A percentile compares a stretch with the other conserved stretches of the same genome.
Conservation (phyloP, 2,329 filamentous ascomycete species). For the Paramyrothecium roridum region DNA sequence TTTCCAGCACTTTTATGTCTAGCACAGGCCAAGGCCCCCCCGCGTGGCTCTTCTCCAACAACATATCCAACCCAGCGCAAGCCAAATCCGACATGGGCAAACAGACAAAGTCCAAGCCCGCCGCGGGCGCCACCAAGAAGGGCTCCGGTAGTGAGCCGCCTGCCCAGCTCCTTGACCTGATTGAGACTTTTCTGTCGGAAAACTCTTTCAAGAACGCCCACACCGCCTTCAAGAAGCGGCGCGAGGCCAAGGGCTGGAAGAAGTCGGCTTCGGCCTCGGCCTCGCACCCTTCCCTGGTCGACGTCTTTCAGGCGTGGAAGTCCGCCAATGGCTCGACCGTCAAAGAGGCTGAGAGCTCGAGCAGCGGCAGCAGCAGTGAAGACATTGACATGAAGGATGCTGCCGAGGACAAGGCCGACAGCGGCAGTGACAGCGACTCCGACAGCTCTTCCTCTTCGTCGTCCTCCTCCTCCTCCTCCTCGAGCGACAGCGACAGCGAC, state of each 20-base stretch:
- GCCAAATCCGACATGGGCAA: constrained; percentile 28
- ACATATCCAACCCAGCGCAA: constrained; percentile 20
- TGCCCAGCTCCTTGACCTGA: constrained; percentile 61
- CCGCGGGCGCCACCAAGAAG: constrained; percentile 13
- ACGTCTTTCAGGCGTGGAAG: constrained; percentile 51
- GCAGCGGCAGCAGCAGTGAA: constrained; percentile 27
- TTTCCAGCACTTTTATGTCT: constrained; percentile 25
- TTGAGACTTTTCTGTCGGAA: constrained; percentile 64
- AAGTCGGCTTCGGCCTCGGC: constrained; percentile 16
- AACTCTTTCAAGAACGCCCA: constrained; percentile 62
- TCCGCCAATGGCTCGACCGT: constrained; percentile 15
- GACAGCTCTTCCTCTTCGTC: not conserved
- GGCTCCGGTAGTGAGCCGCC: constrained; percentile 36
- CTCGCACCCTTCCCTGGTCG: constrained; percentile 38
- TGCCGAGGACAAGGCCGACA: constrained; percentile 23
- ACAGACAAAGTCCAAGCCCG: constrained; percentile 20
- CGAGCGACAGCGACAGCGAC: constrained; percentile 23
- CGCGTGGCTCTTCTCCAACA: constrained; percentile 42
- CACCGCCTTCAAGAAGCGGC: constrained; percentile 61
- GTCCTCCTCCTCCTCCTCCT: constrained; percentile 7
- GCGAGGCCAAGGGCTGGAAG: constrained; percentile 49
- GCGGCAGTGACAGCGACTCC: constrained; percentile 18
- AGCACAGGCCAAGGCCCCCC: constrained; percentile 26
- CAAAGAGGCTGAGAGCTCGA: constrained; percentile 23
- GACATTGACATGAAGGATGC: constrained; percentile 47